Evolutionary conservation across 148 eudicot species (phyloP), one percentile per base, ranked within the genome.

Genomic region (Fallopia convolvulus): DNA sequence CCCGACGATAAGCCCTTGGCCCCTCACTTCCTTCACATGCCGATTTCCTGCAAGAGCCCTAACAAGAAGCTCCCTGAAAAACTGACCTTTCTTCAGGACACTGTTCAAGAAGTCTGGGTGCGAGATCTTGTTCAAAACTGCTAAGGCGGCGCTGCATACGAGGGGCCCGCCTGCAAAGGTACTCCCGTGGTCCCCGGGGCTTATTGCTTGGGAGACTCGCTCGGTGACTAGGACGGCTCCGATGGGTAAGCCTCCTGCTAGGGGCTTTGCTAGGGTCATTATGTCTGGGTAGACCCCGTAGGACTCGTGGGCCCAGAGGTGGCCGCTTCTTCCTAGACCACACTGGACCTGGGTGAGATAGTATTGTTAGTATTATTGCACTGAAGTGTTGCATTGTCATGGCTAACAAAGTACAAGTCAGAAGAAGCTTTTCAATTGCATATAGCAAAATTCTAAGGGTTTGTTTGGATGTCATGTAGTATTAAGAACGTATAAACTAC

Each of bases 111-210:
- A 91, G 44, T 78, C 76, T 0, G 94, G 92, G 5, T 79, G 77
- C 30, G 91, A 86, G 36, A 94, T 91, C 84, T 87, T 90, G 61
- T 92, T 94, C 30, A 91, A 42, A 60, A 91, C 96, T 1, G 92
- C 77, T 17, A 86, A 74, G 53, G 89, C 99, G 49, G 91, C 97
- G 7, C 72, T 80, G 72, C 97, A 95, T 8, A 90, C 90, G 7
- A 95, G 91, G 18, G 99, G 97, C 44, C 82, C 87, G 26, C 99
- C 99, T 8, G 97, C 99, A 78, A 95, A 92, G 40, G 99, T 95
- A 86, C 99, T 95, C 76, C 97, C 99, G 42, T 95, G 99, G 74
- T 95, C 99, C 66, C 97, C 97, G 77, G 30, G 84, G 9, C 83
- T 83, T 20, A 95, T 87, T 56, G 97, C 85, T 13, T 85, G 75